Conservation (phyloP, 2,329 filamentous ascomycete genomes). For the Monosporascus sp. region DNA sequence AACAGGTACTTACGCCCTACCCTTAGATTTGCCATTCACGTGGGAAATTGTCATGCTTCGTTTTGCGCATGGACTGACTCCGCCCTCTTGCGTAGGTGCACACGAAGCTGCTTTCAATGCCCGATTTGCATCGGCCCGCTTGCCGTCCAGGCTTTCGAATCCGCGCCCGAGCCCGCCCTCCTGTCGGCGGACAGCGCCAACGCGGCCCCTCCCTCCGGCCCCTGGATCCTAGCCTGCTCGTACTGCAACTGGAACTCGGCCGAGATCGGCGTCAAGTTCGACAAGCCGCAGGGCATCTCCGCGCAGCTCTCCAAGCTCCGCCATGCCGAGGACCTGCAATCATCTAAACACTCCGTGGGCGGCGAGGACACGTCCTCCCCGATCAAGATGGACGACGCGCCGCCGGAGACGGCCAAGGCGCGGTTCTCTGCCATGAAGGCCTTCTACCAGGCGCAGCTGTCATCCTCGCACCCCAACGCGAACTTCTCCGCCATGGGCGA, state of each 20-base stretch:
- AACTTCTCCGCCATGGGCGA: slow-evolving; percentile 41
- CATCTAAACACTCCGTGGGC: slow-evolving; percentile 13
- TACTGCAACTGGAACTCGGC: slow-evolving; percentile 92
- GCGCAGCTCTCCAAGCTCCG: slow-evolving; percentile 70
- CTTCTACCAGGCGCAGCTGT: slow-evolving; percentile 79
- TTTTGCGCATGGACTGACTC: background rate
- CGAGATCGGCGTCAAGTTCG: slow-evolving; percentile 86
- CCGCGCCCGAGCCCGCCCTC: slow-evolving; percentile 39
- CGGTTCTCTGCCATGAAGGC: slow-evolving; percentile 64
- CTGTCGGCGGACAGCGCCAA: slow-evolving; percentile 37
- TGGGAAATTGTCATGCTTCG: no score
- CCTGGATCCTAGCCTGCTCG: slow-evolving; percentile 77
- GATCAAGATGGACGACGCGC: slow-evolving; percentile 47
- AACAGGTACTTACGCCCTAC: slow-evolving; percentile 62
- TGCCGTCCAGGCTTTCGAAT: slow-evolving; percentile 65
- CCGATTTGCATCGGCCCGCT: slow-evolving; percentile 81
- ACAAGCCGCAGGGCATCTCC: slow-evolving; percentile 81
- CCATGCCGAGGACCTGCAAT: slow-evolving; percentile 48
- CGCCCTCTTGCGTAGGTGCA: slow-evolving; percentile 55
- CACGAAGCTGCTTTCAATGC: slow-evolving; percentile 92
- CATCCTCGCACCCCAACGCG: slow-evolving; percentile 51
- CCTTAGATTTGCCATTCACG: background rate
- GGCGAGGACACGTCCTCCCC: slow-evolving; percentile 20
- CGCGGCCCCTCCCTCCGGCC: slow-evolving; percentile 32
- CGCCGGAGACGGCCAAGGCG: slow-evolving; percentile 45